phyloP scores from a whole-genome alignment of 306 rosid species.

The Potentilla sterilis region DNA sequence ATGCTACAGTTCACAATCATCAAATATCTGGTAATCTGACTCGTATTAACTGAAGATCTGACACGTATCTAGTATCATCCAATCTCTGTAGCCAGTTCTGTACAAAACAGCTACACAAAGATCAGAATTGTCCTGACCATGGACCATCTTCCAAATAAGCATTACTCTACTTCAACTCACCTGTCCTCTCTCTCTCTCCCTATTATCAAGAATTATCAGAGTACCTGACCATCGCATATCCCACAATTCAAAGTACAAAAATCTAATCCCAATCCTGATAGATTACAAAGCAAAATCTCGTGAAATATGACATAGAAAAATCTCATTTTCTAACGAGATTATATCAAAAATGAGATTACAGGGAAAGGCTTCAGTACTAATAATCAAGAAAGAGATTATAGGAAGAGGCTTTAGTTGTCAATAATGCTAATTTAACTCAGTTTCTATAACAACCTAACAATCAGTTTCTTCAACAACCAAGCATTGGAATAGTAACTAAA shows the following conservation, averaged over 20 bases:
- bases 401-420: background rate
- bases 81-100: background rate
- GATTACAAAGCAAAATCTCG: background rate
- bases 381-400: too few relatives aligned
- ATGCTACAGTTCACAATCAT: background rate
- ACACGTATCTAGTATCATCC: background rate
- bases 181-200: background rate
- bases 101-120: background rate
- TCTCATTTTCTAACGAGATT: background rate
- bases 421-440: background rate
- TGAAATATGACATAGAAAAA: background rate
- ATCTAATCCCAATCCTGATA: background rate
- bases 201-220: background rate
- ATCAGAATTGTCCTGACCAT: background rate
- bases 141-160: background rate
- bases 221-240: background rate
- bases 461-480: background rate
- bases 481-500: background rate
- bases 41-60: background rate
- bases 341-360: too few relatives aligned
- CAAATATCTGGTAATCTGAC: background rate
- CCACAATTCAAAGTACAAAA: background rate
- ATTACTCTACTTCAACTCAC: background rate
- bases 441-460: background rate
- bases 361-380: background rate